Base-by-base conservation (phyloP, 2,329 filamentous ascomycete genomes). In the Tolypocladium tundrense region DNA sequence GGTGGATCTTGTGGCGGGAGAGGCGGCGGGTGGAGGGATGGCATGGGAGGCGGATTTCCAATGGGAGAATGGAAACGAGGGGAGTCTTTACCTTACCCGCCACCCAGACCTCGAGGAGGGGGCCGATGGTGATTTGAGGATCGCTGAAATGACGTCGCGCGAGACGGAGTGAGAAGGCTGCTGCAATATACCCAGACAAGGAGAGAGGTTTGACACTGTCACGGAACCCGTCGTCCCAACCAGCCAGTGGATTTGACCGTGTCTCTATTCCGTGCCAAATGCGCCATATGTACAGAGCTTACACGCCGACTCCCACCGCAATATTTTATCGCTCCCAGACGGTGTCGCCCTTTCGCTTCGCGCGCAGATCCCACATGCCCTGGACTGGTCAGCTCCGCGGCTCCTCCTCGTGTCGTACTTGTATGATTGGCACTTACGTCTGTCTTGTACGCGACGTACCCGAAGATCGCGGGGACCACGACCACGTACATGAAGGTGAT, bases 321-420 rank as follows among this genome's bases (percentile, higher is more conserved):
- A 58, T 56, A 51, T 37, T 67, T 69, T 78, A 97, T 72, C 82
- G 93, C 75, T 97, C 92, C 57, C 79, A 77, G 68, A 95, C 81
- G n/a, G 87, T 80, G 70, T 97, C 93, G 57, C 91, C 92, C 74
- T 84, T 88, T 73, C 90, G 82, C 87, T 97, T 97, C 59, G 86
- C 93, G 66, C 91, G 84, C 66, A 97, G 73, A 54, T 95, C 82
- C 73, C 79, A 96, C 70, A 93, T 91, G 68, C 93, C 94, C 93
- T 97, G 67, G 52, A 33, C 59, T 40, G 16, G 60, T 72, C 59
- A 72, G 68, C 51, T 43, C 19, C 55, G 4, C 5, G 48, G 31
- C 31, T 35, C 31, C 31, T 13, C 9, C 10, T 37, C 7, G 21
- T 53, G 24, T 54, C 40, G 9, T 19, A 9, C 4, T 39, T 37